Percentiles rank a stretch among this genome's conserved stretches.
These are phyloP conservation scores for Vitis labrusca DNA, from an alignment of 164 flowering plant species.

Conservation along the genomic window DNA sequence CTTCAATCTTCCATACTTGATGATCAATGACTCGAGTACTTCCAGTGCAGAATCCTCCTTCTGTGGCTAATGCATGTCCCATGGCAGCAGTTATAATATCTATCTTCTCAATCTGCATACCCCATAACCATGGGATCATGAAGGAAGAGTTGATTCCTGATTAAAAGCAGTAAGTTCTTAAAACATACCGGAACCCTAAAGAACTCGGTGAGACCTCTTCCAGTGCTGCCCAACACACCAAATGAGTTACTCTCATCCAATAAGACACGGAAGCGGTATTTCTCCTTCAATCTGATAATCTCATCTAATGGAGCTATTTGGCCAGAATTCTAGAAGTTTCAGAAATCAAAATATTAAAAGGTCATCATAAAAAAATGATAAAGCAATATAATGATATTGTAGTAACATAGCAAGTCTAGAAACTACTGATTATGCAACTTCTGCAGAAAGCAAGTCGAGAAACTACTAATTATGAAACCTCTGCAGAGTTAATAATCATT, in stretches of 20 bases:
- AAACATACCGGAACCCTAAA: slow-evolving; percentile 75
- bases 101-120: slow-evolving; percentile 77
- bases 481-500: no score
- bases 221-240: slow-evolving; percentile 90
- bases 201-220: slow-evolving; percentile 89
- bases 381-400: background rate
- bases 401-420: no score
- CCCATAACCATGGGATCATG: slow-evolving; percentile 14
- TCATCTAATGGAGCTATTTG: slow-evolving; percentile 90
- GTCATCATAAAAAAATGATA: background rate
- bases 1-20: slow-evolving; percentile 53
- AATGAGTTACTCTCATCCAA: slow-evolving; percentile 96
- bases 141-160: slow-evolving; percentile 3
- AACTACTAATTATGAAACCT: no score
- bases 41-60: slow-evolving; percentile 99
- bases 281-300: slow-evolving; percentile 80
- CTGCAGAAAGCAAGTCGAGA: no score
- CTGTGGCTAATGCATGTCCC: slow-evolving; percentile 95
- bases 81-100: slow-evolving; percentile 95
- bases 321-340: slow-evolving; percentile 86
- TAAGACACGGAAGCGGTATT: slow-evolving; percentile 80
- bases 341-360: background rate
- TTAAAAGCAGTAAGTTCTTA: slow-evolving; percentile 1
- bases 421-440: no score
- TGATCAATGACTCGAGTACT: slow-evolving; percentile 89